A percentile compares a stretch with the other conserved stretches of the same genome.
These are phyloP conservation scores for Volutella citrinella DNA, from an alignment of 2,329 filamentous ascomycete genomes.

Conservation along the genomic window DNA sequence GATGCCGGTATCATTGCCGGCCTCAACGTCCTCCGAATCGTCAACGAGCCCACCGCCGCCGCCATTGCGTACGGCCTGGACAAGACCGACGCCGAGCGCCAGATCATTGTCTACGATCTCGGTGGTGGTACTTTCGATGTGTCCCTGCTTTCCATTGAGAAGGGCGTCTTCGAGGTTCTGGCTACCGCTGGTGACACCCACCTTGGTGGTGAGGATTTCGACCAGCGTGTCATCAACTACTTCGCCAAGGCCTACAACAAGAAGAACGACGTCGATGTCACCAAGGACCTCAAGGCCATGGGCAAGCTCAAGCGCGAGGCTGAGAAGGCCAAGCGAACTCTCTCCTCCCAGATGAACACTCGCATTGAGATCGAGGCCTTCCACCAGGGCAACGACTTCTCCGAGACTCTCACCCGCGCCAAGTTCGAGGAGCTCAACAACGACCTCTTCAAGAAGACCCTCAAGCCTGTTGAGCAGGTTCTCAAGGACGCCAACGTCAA, in stretches of 20 bases:
- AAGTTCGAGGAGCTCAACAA: conserved; percentile 99
- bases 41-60: conserved; percentile 94
- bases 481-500: conserved; percentile 97
- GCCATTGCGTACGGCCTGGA: conserved; percentile 93
- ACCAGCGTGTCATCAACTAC: conserved; percentile 95
- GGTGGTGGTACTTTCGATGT: conserved; percentile 96
- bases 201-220: conserved; percentile 97
- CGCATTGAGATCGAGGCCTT: conserved; percentile 97
- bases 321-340: conserved; percentile 98
- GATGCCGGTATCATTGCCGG: conserved; percentile 90
- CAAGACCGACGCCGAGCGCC: conserved; percentile 78
- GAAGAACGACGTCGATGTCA: conserved; percentile 89
- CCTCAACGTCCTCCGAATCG: conserved; percentile 91
- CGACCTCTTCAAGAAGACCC: conserved; percentile 98
- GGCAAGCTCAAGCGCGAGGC: conserved; percentile 99
- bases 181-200: conserved; percentile 96
- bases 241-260: conserved; percentile 99
- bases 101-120: conserved; percentile 91
- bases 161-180: conserved; percentile 91
- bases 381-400: conserved; percentile 96
- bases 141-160: conserved; percentile 84
- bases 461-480: conserved; percentile 98
- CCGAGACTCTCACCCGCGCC: conserved; percentile 94
- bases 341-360: conserved; percentile 90
- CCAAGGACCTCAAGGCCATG: conserved; percentile 96